Base-by-base conservation (phyloP, 805 yeast species). In the Yarrowia alimentaria region DNA sequence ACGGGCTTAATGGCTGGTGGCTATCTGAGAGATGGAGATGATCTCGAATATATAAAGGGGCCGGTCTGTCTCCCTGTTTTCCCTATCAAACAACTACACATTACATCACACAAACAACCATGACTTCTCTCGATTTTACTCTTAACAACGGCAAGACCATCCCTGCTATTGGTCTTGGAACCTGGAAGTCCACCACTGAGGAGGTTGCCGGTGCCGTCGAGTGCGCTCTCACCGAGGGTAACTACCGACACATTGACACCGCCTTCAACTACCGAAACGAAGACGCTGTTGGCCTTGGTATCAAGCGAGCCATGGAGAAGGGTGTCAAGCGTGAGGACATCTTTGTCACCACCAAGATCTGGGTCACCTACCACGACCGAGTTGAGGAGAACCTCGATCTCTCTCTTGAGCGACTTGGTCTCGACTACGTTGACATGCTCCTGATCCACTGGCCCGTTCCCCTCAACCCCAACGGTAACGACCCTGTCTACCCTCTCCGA, bases 231-330 rank as follows among this genome's bases (percentile, higher is more conserved):
- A 30, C 35, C 14, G 72, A 78, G 60, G 69, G 72, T 7, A 90
- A 90, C 9, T 81, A 81, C 64, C 74, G 81, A 55, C 87, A 81
- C 62, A 80, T 85, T 57, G 94, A 85, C 64, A 79, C 89, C 8
- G 93, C 93, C 3, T 77, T 78, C 62, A 72, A 74, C 54, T 85
- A 85, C 63, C 76, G 76, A 2, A 82, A 81, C 61, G 95, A 86
- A 64, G 70, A 65, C 13, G 80, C 76, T 56, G 82, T 83, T 11
- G 89, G 94, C 25, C 70, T 72, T 50, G 93, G 82, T 4, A 59
- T 62, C 51, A 57, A 51, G 19, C 57, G 55, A 38, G 69, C 69
- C 29, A 76, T 83, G 55, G 60, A 13, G 72, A 68, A 42, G 58
- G 69, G 17, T 24, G 58, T 69, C 24, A 63, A 68, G 65, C 61